These are phyloP conservation scores for Bisporella sp. DNA, from an alignment of 2,329 filamentous ascomycete genomes.

Conservation along the genomic window DNA sequence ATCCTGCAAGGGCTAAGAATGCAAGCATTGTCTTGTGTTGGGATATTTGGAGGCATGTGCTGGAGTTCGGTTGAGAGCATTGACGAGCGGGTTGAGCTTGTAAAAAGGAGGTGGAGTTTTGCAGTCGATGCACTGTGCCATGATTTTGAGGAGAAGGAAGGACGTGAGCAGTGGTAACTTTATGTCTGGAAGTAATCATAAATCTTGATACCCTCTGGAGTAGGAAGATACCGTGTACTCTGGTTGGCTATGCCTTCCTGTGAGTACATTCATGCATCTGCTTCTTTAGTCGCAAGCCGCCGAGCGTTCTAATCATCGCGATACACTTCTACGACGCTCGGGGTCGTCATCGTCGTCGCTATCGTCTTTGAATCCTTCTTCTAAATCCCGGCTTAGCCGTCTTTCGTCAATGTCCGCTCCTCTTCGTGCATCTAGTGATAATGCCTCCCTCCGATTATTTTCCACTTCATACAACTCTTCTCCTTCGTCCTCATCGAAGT, in stretches of 20 bases:
- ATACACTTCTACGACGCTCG: slow-evolving; percentile 5
- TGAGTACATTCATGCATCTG: too few relatives aligned
- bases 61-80: slow-evolving; percentile 6
- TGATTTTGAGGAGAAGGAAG: slow-evolving; percentile 22
- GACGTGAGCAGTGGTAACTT: slow-evolving; percentile 17
- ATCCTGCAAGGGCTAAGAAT: slow-evolving; percentile 8
- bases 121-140: slow-evolving; percentile 12
- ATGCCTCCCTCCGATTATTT: slow-evolving; percentile 33
- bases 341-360: slow-evolving; percentile 45
- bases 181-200: too few relatives aligned
- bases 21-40: slow-evolving; percentile 11
- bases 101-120: slow-evolving; percentile 12
- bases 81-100: slow-evolving; percentile 12
- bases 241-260: too few relatives aligned
- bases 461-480: slow-evolving; percentile 56
- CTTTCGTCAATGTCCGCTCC: slow-evolving; percentile 40
- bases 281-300: too few relatives aligned
- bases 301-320: slow-evolving; percentile 3
- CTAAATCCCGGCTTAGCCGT: slow-evolving; percentile 71
- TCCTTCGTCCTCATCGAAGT: slow-evolving; percentile 57
- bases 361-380: slow-evolving; percentile 68
- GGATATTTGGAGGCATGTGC: slow-evolving; percentile 13
- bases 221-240: too few relatives aligned
- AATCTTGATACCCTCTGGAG: too few relatives aligned
- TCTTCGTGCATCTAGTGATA: slow-evolving; percentile 28